Evolutionary conservation across 768 basidiomycete species (phyloP).

Genomic region (Hygrophoropsis aurantiaca): DNA sequence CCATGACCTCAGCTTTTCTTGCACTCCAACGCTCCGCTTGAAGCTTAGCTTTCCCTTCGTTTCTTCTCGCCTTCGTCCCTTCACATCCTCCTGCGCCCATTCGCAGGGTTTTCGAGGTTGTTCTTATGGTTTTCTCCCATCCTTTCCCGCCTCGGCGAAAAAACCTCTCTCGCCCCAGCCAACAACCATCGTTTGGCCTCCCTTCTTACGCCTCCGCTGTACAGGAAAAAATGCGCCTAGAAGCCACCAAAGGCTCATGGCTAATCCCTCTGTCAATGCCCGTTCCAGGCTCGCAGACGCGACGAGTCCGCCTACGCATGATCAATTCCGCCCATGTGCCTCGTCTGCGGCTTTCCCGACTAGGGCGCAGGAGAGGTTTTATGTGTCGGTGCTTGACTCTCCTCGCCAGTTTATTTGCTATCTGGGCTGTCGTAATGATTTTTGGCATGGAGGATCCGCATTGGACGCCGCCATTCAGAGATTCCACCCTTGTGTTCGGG

Average conservation of each 20-base stretch:
- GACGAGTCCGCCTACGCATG: conserved; percentile 57
- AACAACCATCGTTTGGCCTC: conserved; percentile 1
- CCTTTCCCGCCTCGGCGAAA: conserved; percentile 9
- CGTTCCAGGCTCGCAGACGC: conserved; percentile 56
- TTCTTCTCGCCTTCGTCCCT: not conserved
- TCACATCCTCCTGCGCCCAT: not conserved
- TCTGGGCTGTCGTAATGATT: conserved; percentile 43
- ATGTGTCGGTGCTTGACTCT: conserved; percentile 51
- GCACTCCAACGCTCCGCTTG: not conserved
- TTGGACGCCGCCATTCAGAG: conserved; percentile 36
- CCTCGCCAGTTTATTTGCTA: conserved; percentile 48
- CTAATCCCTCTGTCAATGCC: conserved; percentile 55
- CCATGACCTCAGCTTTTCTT: conserved; percentile 3
- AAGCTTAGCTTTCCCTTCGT: conserved; percentile 1
- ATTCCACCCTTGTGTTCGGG: conserved; percentile 70
- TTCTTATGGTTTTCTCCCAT: not conserved
- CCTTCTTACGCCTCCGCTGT: conserved; percentile 30
- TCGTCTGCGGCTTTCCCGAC: conserved; percentile 41
- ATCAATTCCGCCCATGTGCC: conserved; percentile 53
- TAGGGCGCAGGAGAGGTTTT: conserved; percentile 56
- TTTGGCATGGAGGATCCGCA: conserved; percentile 42
- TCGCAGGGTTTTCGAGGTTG: not conserved
- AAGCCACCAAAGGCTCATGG: conserved; percentile 41
- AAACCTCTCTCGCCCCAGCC: not conserved
- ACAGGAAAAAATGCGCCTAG: conserved; percentile 37